Evolutionary conservation across 2,329 filamentous ascomycete genomes (phyloP).

Genomic region (Passalora sequoiae): DNA sequence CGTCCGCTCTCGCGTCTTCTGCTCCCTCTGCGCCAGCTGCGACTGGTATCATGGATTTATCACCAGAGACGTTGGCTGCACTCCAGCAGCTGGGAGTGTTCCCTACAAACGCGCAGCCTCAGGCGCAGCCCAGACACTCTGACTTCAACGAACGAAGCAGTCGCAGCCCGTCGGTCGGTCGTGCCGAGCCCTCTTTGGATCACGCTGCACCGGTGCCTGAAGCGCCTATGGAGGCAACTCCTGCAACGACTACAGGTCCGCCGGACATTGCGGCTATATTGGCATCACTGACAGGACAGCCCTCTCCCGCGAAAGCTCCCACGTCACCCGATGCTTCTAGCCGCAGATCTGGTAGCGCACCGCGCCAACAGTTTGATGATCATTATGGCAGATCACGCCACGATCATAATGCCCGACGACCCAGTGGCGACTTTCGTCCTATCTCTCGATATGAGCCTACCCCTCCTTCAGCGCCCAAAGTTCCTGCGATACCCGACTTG

Average conservation of each 20-base stretch:
- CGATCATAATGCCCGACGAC: slow-evolving; percentile 6
- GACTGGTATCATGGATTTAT: slow-evolving; percentile 11
- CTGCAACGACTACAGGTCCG: slow-evolving; percentile 4
- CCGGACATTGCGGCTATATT: slow-evolving; percentile 31
- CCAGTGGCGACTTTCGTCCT: slow-evolving; percentile 10
- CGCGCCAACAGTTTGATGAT: slow-evolving; percentile 10
- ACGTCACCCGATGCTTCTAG: slow-evolving; percentile 15
- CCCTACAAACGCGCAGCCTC: slow-evolving; percentile 1
- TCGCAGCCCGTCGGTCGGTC: slow-evolving; percentile 22
- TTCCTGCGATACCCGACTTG: background rate
- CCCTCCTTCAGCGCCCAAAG: slow-evolving; percentile 6
- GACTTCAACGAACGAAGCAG: slow-evolving; percentile 7
- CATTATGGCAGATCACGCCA: slow-evolving; percentile 3
- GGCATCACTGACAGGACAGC: slow-evolving; percentile 23
- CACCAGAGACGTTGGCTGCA: slow-evolving; percentile 25
- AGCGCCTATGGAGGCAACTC: no score
- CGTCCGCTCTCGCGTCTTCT: slow-evolving; percentile 2
- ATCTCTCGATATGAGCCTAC: slow-evolving; percentile 15
- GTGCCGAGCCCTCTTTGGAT: slow-evolving; percentile 13
- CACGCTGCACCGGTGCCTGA: background rate
- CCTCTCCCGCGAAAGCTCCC: slow-evolving; percentile 8
- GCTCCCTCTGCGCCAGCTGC: slow-evolving; percentile 1
- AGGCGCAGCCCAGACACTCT: background rate
- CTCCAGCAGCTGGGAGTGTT: slow-evolving; percentile 18
- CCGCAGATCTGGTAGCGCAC: slow-evolving; percentile 15